Evolutionary conservation across 1,139 yeast species (phyloP).

Genomic region (Schizosaccharomyces versatilis): DNA sequence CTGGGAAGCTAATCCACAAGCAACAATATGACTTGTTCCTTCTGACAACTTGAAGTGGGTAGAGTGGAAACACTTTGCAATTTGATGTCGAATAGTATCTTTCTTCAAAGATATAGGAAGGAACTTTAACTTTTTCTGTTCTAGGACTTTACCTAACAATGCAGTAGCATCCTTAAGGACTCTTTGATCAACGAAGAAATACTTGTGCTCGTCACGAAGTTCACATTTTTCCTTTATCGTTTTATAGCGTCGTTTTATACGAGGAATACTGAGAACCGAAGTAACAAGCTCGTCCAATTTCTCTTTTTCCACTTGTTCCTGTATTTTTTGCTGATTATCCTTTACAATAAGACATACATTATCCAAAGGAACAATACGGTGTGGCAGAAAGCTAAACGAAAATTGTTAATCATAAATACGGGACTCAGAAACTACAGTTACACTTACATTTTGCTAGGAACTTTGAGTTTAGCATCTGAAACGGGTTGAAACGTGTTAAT

Average conservation of each 20-base stretch:
- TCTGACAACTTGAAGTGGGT: slow-evolving; percentile 51
- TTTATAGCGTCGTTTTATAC: slow-evolving; percentile 25
- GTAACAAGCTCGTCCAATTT: slow-evolving; percentile 16
- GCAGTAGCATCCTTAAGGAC: slow-evolving; percentile 62
- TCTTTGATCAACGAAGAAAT: slow-evolving; percentile 67
- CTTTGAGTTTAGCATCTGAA: neutral
- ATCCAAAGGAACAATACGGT: neutral
- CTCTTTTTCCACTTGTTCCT: slow-evolving; percentile 34
- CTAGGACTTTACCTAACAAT: slow-evolving; percentile 60
- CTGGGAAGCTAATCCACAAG: slow-evolving; percentile 38
- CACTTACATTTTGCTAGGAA: neutral
- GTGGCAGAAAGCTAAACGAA: neutral
- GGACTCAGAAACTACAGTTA: no score
- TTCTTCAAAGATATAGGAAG: slow-evolving; percentile 35
- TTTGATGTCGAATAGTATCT: slow-evolving; percentile 20
- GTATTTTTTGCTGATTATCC: slow-evolving; percentile 40
- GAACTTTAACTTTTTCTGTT: slow-evolving; percentile 43
- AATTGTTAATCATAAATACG: neutral
- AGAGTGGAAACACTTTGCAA: slow-evolving; percentile 35
- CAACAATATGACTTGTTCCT: slow-evolving; percentile 45
- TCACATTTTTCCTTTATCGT: slow-evolving; percentile 24
- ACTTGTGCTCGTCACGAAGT: slow-evolving; percentile 26
- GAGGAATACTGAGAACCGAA: slow-evolving; percentile 23
- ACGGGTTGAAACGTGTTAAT: neutral
- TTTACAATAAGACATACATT: slow-evolving; percentile 41